Evolutionary conservation across 2,329 filamentous ascomycete genomes (phyloP).

Genomic region (Microcyclosporella mali): DNA sequence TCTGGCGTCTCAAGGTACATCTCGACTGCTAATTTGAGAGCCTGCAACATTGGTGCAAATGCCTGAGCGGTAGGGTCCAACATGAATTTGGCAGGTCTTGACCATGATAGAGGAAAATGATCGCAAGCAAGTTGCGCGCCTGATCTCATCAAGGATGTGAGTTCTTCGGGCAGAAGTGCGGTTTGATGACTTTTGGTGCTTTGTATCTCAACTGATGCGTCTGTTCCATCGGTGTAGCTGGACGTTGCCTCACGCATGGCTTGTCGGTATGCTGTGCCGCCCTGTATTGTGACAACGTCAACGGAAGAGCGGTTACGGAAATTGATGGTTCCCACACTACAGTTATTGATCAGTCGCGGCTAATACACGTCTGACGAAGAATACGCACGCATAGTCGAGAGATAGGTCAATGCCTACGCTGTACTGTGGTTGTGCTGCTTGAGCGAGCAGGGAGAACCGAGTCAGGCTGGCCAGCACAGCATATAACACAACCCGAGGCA

Average conservation of each 20-base stretch:
- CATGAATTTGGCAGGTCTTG: not conserved
- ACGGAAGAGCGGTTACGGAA: slow-evolving; percentile 4
- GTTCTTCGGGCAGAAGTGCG: not conserved
- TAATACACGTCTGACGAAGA: no score
- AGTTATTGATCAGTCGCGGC: no score
- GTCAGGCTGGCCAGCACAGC: not conserved
- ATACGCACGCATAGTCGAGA: slow-evolving; percentile 2
- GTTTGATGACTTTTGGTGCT: not conserved
- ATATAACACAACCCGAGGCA: no score
- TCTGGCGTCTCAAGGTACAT: slow-evolving; percentile 3
- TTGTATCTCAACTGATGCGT: not conserved
- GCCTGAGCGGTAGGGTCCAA: slow-evolving; percentile 1
- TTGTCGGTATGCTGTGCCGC: slow-evolving; percentile 2
- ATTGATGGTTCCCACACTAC: slow-evolving; percentile 4
- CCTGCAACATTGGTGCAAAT: slow-evolving; percentile 3
- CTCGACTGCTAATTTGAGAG: slow-evolving; percentile 3
- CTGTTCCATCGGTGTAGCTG: not conserved
- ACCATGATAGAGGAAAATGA: slow-evolving; percentile 5
- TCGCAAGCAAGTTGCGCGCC: slow-evolving; percentile 1
- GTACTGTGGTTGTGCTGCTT: slow-evolving; percentile 3
- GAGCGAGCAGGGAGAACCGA: not conserved
- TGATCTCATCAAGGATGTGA: not conserved
- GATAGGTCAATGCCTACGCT: slow-evolving; percentile 7
- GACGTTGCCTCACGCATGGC: slow-evolving; percentile 4
- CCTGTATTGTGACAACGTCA: slow-evolving; percentile 5